Base-by-base conservation (phyloP, 2,329 filamentous ascomycete genomes). In the Fusarium robinianum region DNA sequence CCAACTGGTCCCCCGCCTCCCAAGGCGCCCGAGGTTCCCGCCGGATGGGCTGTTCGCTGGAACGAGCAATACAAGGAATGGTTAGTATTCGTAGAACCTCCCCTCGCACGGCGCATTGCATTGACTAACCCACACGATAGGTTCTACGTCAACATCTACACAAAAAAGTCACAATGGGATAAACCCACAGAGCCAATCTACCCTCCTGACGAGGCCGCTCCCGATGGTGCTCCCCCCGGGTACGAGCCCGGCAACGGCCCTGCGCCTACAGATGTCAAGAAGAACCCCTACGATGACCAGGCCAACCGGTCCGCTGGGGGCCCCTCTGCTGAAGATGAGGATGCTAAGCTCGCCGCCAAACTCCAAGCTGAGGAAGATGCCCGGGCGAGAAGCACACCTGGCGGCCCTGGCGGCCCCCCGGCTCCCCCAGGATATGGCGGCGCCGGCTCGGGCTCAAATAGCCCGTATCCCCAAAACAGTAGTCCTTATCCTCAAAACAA, bases 111-210 rank as follows among this genome's bases (percentile, higher is more conserved):
- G 22, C 39, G 15, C 33, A 37, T 40, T 16, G 8, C 22, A 21
- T 11, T 46, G 18, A 36, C 44, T 60, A 26, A 61, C 46, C 19
- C 14, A 14, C 30, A 38, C 17, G 30, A 2, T 52, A 90, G 86
- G 85, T 96, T 94, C 79, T 96, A 88, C 72, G 87, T 96, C 49
- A 94, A 96, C 72, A 81, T 87, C 49, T 81, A 84, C 68, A 96
- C 90, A 54, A 94, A 94, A 63, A 79, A 87, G 64, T 95, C 91
- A 5, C 87, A 92, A 77, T 96, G 91, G 91, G 87, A 95, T 5
- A 85, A 82, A 57, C 90, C 90, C 12, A 88, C 83, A 24, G 77
- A 77, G 39, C 84, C 87, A 29, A 82, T 83, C 38, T 79, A 80
- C 54, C 75, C 79, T 11, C 68, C 76, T 6, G 67, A 64, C 18